Evolutionary conservation across 2,329 filamentous ascomycete genomes (phyloP).

Genomic region (Sclerotinia borealis): DNA sequence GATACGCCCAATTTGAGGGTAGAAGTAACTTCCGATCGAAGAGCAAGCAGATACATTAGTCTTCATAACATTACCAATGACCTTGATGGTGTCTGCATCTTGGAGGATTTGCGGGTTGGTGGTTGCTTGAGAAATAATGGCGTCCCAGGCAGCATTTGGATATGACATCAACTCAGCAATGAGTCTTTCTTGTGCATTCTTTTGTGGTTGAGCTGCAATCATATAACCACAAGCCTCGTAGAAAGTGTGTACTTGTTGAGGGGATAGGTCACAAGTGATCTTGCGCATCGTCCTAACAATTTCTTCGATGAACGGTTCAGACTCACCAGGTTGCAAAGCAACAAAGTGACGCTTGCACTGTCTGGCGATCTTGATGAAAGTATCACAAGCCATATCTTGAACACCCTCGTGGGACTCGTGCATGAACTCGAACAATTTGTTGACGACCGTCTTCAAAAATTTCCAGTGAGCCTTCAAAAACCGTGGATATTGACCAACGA

Average conservation of each 20-base stretch:
- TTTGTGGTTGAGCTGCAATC: conserved; percentile 96
- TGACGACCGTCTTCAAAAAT: conserved; percentile 98
- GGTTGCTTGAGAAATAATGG: conserved; percentile 84
- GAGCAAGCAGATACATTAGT: conserved; percentile 98
- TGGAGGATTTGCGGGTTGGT: conserved; percentile 81
- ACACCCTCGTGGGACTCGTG: conserved; percentile 99
- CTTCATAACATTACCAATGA: conserved; percentile 99
- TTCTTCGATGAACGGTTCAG: conserved; percentile 95
- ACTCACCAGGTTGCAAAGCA: conserved; percentile 87
- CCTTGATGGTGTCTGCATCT: conserved; percentile 92
- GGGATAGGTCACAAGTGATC: conserved; percentile 90
- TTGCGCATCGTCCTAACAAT: conserved; percentile 94
- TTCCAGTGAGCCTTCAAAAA: conserved; percentile 99
- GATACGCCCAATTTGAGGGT: conserved; percentile 93
- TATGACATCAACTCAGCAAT: conserved; percentile 89
- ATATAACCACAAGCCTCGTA: conserved; percentile 99
- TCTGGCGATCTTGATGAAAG: conserved; percentile 98
- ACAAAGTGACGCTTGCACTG: conserved; percentile 98
- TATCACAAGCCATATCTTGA: conserved; percentile 99
- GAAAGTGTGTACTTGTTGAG: conserved; percentile 97
- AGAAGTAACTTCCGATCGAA: conserved; percentile 95
- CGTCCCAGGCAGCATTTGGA: conserved; percentile 91
- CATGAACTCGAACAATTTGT: conserved; percentile 99
- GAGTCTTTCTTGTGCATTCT: conserved; percentile 84
- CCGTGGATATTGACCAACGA: conserved; percentile 95